phyloP scores from a whole-genome alignment of 176 grass and related monocot species.

The Bonia amplexicaulis region DNA sequence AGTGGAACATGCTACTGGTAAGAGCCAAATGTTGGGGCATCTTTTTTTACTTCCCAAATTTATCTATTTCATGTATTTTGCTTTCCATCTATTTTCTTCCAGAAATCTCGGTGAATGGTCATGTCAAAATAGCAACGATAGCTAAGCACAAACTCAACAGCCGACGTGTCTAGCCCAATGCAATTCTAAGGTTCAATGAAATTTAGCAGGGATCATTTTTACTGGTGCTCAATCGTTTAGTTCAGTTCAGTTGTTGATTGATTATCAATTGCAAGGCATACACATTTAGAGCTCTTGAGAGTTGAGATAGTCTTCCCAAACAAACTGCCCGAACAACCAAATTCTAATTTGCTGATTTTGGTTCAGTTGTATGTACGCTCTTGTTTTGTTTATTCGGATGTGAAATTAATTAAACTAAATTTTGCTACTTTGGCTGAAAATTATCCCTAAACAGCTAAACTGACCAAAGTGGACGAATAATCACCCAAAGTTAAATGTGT shows the following conservation, averaged over 20 bases:
- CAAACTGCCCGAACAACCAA: neutral
- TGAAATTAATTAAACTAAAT: neutral
- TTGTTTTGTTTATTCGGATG: neutral
- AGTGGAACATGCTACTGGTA: neutral
- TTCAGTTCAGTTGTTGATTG: neutral
- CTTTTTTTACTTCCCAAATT: neutral
- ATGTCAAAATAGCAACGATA: neutral
- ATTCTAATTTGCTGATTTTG: neutral
- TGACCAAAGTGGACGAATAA: neutral
- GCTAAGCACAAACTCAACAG: neutral
- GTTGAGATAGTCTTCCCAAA: neutral
- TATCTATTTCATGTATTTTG: neutral
- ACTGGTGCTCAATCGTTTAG: neutral
- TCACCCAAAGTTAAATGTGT: neutral
- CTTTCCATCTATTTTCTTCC: neutral
- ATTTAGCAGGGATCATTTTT: neutral
- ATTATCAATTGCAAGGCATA: constrained; percentile 9
- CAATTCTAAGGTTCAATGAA: neutral
- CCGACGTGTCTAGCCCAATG: neutral
- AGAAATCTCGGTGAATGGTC: neutral
- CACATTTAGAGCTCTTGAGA: neutral
- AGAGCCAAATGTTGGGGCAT: neutral
- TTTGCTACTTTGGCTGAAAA: neutral
- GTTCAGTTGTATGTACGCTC: neutral
- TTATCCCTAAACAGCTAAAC: neutral